These are phyloP conservation scores for Selaginella moellendorffii DNA, from an alignment of 75 land plant species.

Conservation along the genomic window DNA sequence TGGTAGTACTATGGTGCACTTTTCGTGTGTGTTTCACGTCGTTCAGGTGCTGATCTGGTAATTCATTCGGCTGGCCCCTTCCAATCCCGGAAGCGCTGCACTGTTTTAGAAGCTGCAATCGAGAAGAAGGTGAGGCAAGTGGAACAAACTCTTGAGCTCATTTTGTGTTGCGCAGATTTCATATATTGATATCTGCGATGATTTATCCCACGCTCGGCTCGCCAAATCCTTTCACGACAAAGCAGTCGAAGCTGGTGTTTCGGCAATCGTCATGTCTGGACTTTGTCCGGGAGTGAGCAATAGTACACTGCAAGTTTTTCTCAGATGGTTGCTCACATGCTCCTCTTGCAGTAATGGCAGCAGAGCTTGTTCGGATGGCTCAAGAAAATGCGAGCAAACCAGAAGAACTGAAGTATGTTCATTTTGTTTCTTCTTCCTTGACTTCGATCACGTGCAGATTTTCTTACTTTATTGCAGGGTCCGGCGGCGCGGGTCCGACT, in stretches of 20 bases:
- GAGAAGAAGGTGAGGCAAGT: conserved; percentile 27
- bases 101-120: conserved; percentile 79
- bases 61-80: conserved; percentile 94
- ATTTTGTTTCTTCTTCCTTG: too few species aligned
- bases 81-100: conserved; percentile 53
- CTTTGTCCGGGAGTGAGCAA: conserved; percentile 97
- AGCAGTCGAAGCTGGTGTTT: conserved; percentile 50
- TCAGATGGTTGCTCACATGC: neutral
- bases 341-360: conserved; percentile 76
- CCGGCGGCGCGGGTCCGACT: conserved; percentile 96
- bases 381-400: conserved; percentile 10
- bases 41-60: conserved; percentile 71
- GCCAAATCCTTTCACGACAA: conserved; percentile 56
- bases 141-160: neutral
- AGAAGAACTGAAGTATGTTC: conserved; percentile 13
- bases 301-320: conserved; percentile 20
- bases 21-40: neutral
- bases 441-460: too few species aligned
- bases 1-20: conserved; percentile 16
- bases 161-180: conserved; percentile 45
- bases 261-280: conserved; percentile 81
- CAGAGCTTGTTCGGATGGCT: conserved; percentile 61
- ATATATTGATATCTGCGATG: conserved; percentile 94
- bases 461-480: conserved; percentile 87
- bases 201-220: conserved; percentile 41